Evolutionary conservation across 257 asterid genomes (phyloP), one percentile per base, ranked within the genome.

Genomic region (Petunia axillaris): DNA sequence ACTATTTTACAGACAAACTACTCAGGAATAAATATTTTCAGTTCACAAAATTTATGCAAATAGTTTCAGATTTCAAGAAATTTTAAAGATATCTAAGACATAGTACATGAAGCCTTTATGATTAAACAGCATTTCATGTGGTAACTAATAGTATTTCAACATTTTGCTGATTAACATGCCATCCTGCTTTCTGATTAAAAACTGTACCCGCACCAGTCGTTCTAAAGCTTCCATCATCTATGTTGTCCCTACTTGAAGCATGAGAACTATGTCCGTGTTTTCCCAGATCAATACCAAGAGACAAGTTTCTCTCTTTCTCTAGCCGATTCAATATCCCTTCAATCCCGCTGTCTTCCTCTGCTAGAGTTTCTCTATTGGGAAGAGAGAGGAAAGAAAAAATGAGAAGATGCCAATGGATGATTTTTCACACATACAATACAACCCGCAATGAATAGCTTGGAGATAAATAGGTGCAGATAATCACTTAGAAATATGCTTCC

Each of bases 251-350:
- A 65, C 81, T 90, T 46, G 85, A 79, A 48, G 87, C 40, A 77
- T 77, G 84, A 77, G 77, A 64, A 68, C 64, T 88, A 74, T 75
- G 65, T 64, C 79, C 88, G 64, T 81, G 41, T 79, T 81, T 86
- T 77, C 74, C 89, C 66, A 87, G 71, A 83, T 83, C 73, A 75
- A 89, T 82, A 76, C 89, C 93, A 57, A 92, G 80, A 62, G 91
- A 85, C 1, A 65, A 85, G 73, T 79, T 88, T 89, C 99, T 91
- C 83, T 90, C 91, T 85, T 90, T 96, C 88, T 91, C 95, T 82
- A 96, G 83, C 80, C 97, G 86, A 70, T 84, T 89, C 89, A 96
- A 80, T 84, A 96, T 94, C 65, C 98, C 98, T 16, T 87, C 90
- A 80, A 96, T 85, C 60, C 99, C 98, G 4, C 90, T 82, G 76